These are phyloP conservation scores for Candida rishiriensis DNA, from an alignment of 805 yeast species.

Conservation along the genomic window DNA sequence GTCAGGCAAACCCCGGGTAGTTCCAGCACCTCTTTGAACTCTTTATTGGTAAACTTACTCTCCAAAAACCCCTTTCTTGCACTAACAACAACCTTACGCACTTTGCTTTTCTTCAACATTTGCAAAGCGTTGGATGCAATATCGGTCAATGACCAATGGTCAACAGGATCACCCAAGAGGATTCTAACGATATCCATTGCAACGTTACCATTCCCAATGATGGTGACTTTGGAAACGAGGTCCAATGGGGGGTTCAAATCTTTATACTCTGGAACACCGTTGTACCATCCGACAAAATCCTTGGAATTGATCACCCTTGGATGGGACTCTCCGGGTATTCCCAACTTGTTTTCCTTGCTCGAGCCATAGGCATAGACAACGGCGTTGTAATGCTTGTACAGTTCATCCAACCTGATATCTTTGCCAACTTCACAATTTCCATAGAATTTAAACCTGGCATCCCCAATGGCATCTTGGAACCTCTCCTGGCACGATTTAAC, in stretches of 20 bases:
- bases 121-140: slow-evolving; percentile 58
- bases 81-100: slow-evolving; percentile 65
- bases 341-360: slow-evolving; percentile 47
- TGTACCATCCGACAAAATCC: slow-evolving; percentile 93
- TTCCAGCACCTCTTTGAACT: slow-evolving; percentile 77
- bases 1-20: slow-evolving; percentile 46
- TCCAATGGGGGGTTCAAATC: slow-evolving; percentile 53
- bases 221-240: slow-evolving; percentile 58
- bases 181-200: slow-evolving; percentile 88
- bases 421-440: slow-evolving; percentile 73
- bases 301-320: slow-evolving; percentile 76
- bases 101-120: slow-evolving; percentile 44
- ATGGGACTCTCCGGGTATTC: slow-evolving; percentile 55
- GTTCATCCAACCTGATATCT: slow-evolving; percentile 46
- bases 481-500: slow-evolving; percentile 83
- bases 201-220: slow-evolving; percentile 97
- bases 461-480: slow-evolving; percentile 45
- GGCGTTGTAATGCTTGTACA: slow-evolving; percentile 60
- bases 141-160: slow-evolving; percentile 66
- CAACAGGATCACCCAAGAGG: slow-evolving; percentile 50
- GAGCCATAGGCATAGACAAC: slow-evolving; percentile 84
- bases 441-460: slow-evolving; percentile 46
- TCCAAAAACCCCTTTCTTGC: slow-evolving; percentile 85
- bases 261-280: slow-evolving; percentile 70
- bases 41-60: slow-evolving; percentile 89